These are phyloP conservation scores for Leccinum imitatum DNA, from an alignment of 768 basidiomycete genomes.

Conservation along the genomic window DNA sequence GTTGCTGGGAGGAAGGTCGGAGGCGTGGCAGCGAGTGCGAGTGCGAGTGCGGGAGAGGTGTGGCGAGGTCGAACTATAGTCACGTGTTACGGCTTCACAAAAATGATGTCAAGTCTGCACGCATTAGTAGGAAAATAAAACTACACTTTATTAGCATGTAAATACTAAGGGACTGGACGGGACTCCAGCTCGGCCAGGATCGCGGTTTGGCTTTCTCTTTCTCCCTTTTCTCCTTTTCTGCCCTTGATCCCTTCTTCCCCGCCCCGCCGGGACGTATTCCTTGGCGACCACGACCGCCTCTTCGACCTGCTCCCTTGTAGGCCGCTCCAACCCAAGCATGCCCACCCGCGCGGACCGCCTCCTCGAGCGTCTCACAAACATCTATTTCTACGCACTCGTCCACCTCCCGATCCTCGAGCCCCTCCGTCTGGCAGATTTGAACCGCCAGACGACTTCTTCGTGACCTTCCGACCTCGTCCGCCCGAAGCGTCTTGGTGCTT, in stretches of 20 bases:
- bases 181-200: conserved; percentile 69
- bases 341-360: conserved; percentile 57
- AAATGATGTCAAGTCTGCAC: no score
- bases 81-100: no score
- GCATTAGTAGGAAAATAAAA: no score
- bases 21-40: no score
- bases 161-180: conserved; percentile 37
- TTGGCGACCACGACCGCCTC: conserved; percentile 41
- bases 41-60: no score
- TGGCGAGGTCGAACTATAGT: no score
- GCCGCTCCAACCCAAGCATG: conserved; percentile 53
- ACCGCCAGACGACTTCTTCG: conserved; percentile 84
- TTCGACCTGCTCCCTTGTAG: conserved; percentile 54
- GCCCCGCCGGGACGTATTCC: conserved; percentile 39
- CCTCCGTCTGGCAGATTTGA: conserved; percentile 59
- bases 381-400: conserved; percentile 70
- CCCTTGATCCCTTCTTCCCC: conserved; percentile 3
- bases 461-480: conserved; percentile 57
- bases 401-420: conserved; percentile 61
- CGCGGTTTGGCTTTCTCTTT: conserved; percentile 19
- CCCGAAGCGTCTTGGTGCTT: conserved; percentile 81
- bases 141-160: no score
- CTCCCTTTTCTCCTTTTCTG: background rate
- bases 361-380: conserved; percentile 52
- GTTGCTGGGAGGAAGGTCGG: no score